Evolutionary conservation across 2,329 filamentous ascomycete genomes (phyloP).

Genomic region (Ophiostoma himal-ulmi): DNA sequence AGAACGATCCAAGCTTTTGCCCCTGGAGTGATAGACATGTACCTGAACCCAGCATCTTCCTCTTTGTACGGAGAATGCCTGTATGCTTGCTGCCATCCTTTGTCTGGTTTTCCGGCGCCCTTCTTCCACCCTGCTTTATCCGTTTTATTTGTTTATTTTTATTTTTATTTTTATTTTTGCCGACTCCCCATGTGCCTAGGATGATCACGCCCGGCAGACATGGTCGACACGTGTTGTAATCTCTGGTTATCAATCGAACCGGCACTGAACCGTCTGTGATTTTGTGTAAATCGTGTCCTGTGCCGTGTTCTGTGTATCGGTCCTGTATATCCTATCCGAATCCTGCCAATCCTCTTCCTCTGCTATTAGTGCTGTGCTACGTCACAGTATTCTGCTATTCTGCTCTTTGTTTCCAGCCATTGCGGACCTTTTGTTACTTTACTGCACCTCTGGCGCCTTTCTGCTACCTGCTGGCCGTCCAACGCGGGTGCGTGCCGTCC

Average conservation of each 20-base stretch:
- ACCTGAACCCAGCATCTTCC: background rate
- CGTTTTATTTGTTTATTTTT: background rate
- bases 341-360: background rate
- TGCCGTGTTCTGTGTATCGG: background rate
- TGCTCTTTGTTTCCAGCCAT: background rate
- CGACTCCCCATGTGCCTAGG: background rate
- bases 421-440: background rate
- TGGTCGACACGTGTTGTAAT: conserved; percentile 6
- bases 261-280: background rate
- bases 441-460: background rate
- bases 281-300: background rate
- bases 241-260: background rate
- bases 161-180: too few relatives aligned
- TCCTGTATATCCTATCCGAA: background rate
- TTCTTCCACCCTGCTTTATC: background rate
- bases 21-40: background rate
- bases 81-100: background rate
- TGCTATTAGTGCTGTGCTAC: too few relatives aligned
- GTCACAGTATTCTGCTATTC: background rate
- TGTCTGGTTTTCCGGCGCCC: background rate
- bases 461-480: background rate
- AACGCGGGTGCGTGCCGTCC: conserved; percentile 1
- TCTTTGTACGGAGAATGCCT: background rate
- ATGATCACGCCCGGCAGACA: background rate
- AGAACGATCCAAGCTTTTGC: background rate